Evolutionary conservation across 805 yeast species (phyloP).

Genomic region (Ogataea henricii): DNA sequence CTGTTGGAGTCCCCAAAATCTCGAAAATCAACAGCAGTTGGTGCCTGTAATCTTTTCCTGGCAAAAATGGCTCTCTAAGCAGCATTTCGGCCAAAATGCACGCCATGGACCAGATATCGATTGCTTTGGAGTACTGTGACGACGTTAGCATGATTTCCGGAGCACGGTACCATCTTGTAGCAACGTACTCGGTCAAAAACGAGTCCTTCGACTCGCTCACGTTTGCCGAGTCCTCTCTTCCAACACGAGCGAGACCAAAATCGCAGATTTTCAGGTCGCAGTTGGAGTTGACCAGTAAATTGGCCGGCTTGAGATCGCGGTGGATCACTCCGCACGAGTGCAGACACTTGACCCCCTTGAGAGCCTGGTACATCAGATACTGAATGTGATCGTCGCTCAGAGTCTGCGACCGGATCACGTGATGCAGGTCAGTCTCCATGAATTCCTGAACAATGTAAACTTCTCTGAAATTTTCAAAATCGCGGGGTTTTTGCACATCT

Average conservation of each 20-base stretch:
- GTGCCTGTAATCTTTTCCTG: constrained; percentile 73
- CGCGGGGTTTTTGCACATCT: constrained; percentile 65
- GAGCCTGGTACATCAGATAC: constrained; percentile 68
- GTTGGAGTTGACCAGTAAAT: constrained; percentile 63
- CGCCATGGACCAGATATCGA: constrained; percentile 82
- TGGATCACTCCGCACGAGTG: constrained; percentile 76
- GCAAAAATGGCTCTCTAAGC: constrained; percentile 63
- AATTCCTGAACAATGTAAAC: constrained; percentile 76
- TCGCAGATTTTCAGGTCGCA: constrained; percentile 80
- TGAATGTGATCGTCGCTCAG: constrained; percentile 69
- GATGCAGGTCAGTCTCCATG: constrained; percentile 75
- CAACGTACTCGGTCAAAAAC: constrained; percentile 76
- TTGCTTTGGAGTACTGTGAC: constrained; percentile 72
- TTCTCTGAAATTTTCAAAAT: constrained; percentile 62
- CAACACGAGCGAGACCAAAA: constrained; percentile 70
- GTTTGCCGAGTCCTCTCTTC: constrained; percentile 47
- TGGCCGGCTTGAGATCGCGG: constrained; percentile 77
- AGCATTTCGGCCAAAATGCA: constrained; percentile 75
- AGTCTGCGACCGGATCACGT: constrained; percentile 56
- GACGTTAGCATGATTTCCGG: constrained; percentile 80
- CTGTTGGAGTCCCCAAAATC: constrained; percentile 70
- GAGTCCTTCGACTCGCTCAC: constrained; percentile 27
- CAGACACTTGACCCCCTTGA: constrained; percentile 68
- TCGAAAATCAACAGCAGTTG: constrained; percentile 68
- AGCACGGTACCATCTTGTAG: constrained; percentile 84